phyloP scores from a whole-genome alignment of 2,329 filamentous ascomycete species.

The Pseudohalonectria lignicola region DNA sequence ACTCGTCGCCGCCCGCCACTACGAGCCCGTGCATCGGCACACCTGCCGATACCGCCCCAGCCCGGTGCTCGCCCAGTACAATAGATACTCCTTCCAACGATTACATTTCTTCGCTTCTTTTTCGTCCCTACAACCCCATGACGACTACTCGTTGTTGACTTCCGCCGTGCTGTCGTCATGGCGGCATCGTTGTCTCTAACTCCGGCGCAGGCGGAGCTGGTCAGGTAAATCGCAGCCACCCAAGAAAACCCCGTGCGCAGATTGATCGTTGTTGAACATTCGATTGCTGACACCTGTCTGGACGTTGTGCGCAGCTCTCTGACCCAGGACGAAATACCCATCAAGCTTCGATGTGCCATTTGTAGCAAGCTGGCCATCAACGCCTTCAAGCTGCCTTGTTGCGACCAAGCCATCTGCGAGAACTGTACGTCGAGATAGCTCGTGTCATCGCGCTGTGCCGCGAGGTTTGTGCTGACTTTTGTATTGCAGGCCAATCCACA shows the following conservation, averaged over 20 bases:
- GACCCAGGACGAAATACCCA: slow-evolving; percentile 76
- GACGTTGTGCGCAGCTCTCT: slow-evolving; percentile 55
- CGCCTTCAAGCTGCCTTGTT: slow-evolving; percentile 85
- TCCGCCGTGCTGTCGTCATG: slow-evolving; percentile 3
- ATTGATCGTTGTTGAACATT: no score
- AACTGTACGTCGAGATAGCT: slow-evolving; percentile 49
- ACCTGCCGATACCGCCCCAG: no score
- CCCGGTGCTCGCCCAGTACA: no score
- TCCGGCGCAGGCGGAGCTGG: slow-evolving; percentile 46
- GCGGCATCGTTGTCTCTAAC: slow-evolving; percentile 18
- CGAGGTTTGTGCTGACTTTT: background rate
- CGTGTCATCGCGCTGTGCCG: slow-evolving; percentile 7
- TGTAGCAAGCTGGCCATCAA: slow-evolving; percentile 88
- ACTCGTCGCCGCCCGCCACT: no score
- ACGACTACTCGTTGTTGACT: no score
- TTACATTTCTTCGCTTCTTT: no score
- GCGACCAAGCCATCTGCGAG: slow-evolving; percentile 90
- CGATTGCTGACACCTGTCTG: slow-evolving; percentile 1
- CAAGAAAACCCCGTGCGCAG: background rate
- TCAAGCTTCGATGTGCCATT: slow-evolving; percentile 87
- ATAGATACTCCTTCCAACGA: no score
- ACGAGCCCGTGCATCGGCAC: no score
- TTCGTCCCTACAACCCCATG: no score
- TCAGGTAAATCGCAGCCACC: slow-evolving; percentile 28
- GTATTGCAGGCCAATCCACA: slow-evolving; percentile 44